Evolutionary conservation across 345 rosid genomes (phyloP), one percentile per base, ranked within the genome.

Genomic region (Lepidium aucheri): DNA sequence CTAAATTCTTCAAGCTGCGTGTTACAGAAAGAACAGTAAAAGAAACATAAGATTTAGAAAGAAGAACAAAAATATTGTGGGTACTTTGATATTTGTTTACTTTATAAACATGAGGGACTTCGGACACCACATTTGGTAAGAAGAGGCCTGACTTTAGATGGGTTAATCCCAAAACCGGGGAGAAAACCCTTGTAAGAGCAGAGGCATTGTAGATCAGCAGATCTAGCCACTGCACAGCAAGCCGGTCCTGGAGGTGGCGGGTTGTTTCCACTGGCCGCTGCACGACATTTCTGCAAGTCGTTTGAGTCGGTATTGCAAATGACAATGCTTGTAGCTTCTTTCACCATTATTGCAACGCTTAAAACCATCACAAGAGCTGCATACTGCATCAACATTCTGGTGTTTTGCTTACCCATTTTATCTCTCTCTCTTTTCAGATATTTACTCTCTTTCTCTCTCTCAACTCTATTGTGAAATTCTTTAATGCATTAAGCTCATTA

Each of bases 121-220:
- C 32, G 49, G 22, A 75, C 39, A 55, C 81, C 77, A 52, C 81
- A 84, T 4, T 68, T 76, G 53, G 26, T 6, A 3, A 80, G 69
- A 75, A 81, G 72, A 8, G 80, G 77, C 60, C 77, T 64, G 47
- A 84, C 82, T 14, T 42, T 45, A 3, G 62, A 46, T 0, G 86
- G 83, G 17, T 79, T 38, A 51, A 83, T 74, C 41, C 86, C 76
- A 1, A 73, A 3, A 1, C 32, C 50, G 1, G 81, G 75, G 12
- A 83, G 82, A 22, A 41, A 61, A 9, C 35, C 38, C 80, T 73
- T 78, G 75, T 54, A 78, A n/a, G 30, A 18, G 60, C 88, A 80
- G 16, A 85, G 79, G 63, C 86, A 85, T 3, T 54, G 33, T 57
- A 80, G 49, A 65, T 77, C 54, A 28, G 78, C 79, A 0, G 53